Conservation (phyloP, 345 rosid genomes). For the Acer saccharum region DNA sequence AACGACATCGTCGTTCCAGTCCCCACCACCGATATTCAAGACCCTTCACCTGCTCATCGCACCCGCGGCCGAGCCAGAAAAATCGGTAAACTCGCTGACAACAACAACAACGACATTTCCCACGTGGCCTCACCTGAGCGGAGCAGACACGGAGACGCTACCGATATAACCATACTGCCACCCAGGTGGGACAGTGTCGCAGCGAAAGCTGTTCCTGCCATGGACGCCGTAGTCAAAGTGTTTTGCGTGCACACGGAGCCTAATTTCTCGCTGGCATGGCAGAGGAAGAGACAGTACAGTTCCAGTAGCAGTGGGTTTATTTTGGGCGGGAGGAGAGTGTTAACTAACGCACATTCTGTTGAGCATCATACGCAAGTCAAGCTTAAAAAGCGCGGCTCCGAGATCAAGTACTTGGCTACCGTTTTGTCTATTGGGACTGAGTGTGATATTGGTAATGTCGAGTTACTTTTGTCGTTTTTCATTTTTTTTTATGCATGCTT, state of each 20-base stretch:
- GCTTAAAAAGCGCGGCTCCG: constrained; percentile 90
- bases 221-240: constrained; percentile 95
- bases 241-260: constrained; percentile 95
- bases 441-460: constrained; percentile 74
- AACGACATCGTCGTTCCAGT: constrained; percentile 21
- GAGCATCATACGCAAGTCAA: constrained; percentile 94
- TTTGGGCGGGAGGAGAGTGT: constrained; percentile 66
- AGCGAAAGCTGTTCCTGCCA: constrained; percentile 68
- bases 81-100: constrained; percentile 31
- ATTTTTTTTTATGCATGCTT: neutral
- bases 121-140: constrained; percentile 34
- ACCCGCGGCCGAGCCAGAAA: constrained; percentile 52
- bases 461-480: too few species aligned
- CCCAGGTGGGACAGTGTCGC: constrained; percentile 62
- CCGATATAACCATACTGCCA: constrained; percentile 20
- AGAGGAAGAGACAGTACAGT: constrained; percentile 84
- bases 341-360: constrained; percentile 93
- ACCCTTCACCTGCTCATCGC: constrained; percentile 44
- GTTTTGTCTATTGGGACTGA: constrained; percentile 90
- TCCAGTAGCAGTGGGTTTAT: constrained; percentile 89
- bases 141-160: constrained; percentile 38
- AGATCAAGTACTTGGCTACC: constrained; percentile 83
- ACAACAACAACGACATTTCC: constrained; percentile 19
- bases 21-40: constrained; percentile 5
- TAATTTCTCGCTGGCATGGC: constrained; percentile 92